Conservation (phyloP, 805 yeast species). For the Candida mattraensis region DNA sequence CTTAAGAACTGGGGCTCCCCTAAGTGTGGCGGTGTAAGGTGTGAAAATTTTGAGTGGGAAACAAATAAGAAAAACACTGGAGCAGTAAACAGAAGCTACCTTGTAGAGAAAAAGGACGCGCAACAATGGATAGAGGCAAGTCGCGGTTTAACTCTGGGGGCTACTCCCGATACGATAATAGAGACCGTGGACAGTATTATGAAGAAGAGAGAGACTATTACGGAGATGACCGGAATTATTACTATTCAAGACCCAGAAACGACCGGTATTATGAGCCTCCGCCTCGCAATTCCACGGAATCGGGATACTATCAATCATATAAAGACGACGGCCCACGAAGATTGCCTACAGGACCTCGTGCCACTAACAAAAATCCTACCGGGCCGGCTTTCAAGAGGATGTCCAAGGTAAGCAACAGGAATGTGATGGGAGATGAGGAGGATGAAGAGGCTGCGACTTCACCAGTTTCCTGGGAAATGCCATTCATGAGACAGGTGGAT, state of each 20-base stretch:
- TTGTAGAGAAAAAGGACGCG: too few species aligned
- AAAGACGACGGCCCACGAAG: conserved; percentile 9
- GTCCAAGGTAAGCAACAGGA: conserved; percentile 18
- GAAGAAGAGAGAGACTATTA: conserved; percentile 7
- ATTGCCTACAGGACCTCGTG: conserved; percentile 24
- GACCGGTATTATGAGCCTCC: conserved; percentile 4
- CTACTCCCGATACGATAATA: too few species aligned
- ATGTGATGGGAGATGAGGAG: conserved; percentile 20
- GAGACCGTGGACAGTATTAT: conserved; percentile 6
- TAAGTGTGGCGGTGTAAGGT: too few species aligned
- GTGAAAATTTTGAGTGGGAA: too few species aligned
- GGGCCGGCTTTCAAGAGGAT: conserved; percentile 17
- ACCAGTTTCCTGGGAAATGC: conserved; percentile 11
- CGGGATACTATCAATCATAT: conserved; percentile 4
- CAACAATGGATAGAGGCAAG: too few species aligned
- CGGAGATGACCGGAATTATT: conserved; percentile 6
- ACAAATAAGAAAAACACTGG: too few species aligned
- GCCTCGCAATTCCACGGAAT: conserved; percentile 1
- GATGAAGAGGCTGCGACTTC: conserved; percentile 16
- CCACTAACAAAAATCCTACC: conserved; percentile 1
- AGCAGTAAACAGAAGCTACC: too few species aligned
- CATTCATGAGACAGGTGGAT: conserved; percentile 23
- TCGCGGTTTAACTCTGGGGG: too few species aligned
- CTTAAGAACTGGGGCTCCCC: too few species aligned
- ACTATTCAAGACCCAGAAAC: conserved; percentile 6